Conservation (phyloP, 371 early-diverging fungal species). For the Thermomucor indicae-seudaticae region DNA sequence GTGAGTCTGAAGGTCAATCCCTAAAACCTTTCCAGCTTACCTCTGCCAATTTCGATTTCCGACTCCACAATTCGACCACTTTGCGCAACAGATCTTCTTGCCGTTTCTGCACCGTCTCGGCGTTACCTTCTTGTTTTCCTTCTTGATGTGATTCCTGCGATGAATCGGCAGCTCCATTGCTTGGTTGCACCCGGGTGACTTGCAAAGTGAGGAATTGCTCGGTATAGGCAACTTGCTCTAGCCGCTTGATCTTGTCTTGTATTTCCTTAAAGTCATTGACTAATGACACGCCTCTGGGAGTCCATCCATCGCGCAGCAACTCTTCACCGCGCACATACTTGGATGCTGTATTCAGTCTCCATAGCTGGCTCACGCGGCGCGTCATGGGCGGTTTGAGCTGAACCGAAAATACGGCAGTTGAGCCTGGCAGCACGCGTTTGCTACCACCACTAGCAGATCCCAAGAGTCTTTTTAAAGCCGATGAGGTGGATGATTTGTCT, state of each 20-base stretch:
- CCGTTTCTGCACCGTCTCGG: background rate
- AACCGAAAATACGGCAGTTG: conserved; percentile 53
- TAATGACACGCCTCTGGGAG: conserved; percentile 70
- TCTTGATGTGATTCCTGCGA: conserved; percentile 2
- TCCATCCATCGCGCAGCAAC: conserved; percentile 62
- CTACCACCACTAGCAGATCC: conserved; percentile 23
- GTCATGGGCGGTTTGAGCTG: conserved; percentile 58
- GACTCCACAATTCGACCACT: conserved; percentile 45
- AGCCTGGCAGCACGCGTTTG: conserved; percentile 39
- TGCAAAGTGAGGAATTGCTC: conserved; percentile 32
- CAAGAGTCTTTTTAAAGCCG: too few relatives aligned
- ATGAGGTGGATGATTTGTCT: conserved; percentile 41
- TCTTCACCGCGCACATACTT: conserved; percentile 88
- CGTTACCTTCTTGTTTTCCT: conserved; percentile 10
- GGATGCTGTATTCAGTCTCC: conserved; percentile 72
- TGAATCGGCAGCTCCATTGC: background rate
- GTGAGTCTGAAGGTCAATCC: background rate
- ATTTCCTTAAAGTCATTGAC: conserved; percentile 59
- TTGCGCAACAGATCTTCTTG: conserved; percentile 33
- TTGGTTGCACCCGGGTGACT: conserved; percentile 8
- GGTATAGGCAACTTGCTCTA: conserved; percentile 48
- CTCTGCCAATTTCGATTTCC: conserved; percentile 39
- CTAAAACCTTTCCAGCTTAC: conserved; percentile 22
- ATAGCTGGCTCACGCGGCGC: conserved; percentile 55
- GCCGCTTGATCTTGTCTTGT: conserved; percentile 25